Conservation (phyloP, 78 protist genomes). For the Goniomonas avonlea region DNA sequence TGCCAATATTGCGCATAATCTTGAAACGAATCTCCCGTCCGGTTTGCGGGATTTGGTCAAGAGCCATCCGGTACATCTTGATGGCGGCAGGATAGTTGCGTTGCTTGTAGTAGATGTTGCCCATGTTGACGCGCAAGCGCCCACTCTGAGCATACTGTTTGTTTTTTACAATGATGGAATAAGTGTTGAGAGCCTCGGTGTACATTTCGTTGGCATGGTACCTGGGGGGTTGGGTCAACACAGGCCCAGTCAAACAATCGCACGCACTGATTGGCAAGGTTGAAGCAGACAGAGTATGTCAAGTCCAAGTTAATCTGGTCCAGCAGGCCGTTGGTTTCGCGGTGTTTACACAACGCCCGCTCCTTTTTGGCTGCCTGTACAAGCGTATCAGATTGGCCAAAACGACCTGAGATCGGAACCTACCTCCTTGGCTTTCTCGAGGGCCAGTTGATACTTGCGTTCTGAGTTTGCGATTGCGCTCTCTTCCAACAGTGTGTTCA, state of each 20-base stretch:
- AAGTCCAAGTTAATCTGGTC: constrained; percentile 70
- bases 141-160: constrained; percentile 50
- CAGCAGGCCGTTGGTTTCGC: constrained; percentile 42
- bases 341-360: constrained; percentile 36
- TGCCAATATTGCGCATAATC: constrained; percentile 68
- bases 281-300: constrained; percentile 65
- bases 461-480: constrained; percentile 15
- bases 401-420: background rate
- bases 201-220: constrained; percentile 11
- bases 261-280: constrained; percentile 53
- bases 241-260: background rate
- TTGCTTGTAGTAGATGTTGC: constrained; percentile 73
- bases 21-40: constrained; percentile 28
- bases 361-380: constrained; percentile 57
- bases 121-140: constrained; percentile 80
- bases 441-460: constrained; percentile 18
- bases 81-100: constrained; percentile 57
- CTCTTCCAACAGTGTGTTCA: constrained; percentile 52
- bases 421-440: constrained; percentile 46
- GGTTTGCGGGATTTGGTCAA: constrained; percentile 60
- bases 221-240: background rate
- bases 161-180: constrained; percentile 56
- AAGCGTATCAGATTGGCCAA: too few species aligned
- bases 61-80: constrained; percentile 69
- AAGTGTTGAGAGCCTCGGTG: constrained; percentile 56